Conservation (phyloP, 2,329 filamentous ascomycete species). For the Fusarium chaquense region DNA sequence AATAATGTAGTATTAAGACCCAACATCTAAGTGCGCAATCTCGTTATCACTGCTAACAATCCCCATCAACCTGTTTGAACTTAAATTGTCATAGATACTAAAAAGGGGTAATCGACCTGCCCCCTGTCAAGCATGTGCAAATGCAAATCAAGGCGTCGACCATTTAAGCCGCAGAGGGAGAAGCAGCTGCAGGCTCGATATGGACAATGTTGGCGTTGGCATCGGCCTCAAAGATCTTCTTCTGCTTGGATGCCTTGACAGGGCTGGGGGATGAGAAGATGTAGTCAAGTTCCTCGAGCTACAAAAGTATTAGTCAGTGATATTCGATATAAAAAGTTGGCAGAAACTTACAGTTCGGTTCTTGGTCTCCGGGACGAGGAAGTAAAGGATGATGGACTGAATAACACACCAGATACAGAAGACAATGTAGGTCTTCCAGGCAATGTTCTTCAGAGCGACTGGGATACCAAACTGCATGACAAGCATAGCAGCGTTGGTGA, state of each 20-base stretch:
- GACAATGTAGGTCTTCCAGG: conserved; percentile 66
- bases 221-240: conserved; percentile 41
- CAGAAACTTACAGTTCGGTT: conserved; percentile 54
- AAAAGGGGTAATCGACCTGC: background rate
- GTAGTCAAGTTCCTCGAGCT: conserved; percentile 45
- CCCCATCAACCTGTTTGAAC: conserved; percentile 5
- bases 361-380: conserved; percentile 65
- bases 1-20: conserved; percentile 22
- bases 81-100: background rate
- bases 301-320: background rate
- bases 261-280: conserved; percentile 41
- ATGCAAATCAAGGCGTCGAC: background rate
- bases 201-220: conserved; percentile 34
- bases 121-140: background rate
- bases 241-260: conserved; percentile 39
- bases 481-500: conserved; percentile 55
- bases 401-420: conserved; percentile 60
- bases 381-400: conserved; percentile 58
- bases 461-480: conserved; percentile 60
- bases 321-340: fast-evolving
- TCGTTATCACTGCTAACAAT: background rate
- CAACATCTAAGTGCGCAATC: conserved; percentile 4
- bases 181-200: conserved; percentile 22
- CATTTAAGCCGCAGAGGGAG: conserved; percentile 5
- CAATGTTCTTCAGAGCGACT: conserved; percentile 62